Conservation (phyloP, 176 grass and related monocot genomes). For the Carex littledalei region DNA sequence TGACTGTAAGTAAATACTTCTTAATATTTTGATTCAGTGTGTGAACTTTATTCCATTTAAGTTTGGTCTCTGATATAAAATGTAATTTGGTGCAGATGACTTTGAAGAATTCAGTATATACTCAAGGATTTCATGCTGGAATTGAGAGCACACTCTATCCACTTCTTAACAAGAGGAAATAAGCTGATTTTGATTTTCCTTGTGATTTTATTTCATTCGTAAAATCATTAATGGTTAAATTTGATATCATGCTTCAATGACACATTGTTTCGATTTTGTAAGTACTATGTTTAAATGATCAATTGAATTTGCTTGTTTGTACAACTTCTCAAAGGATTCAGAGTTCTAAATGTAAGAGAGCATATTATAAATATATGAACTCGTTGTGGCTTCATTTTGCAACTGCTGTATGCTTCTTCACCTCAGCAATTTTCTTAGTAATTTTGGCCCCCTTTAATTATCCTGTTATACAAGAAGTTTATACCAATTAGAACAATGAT, state of each 20-base stretch:
- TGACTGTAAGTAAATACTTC: constrained; percentile 45
- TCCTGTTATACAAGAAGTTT: neutral
- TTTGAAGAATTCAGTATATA: constrained; percentile 65
- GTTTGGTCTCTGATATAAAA: neutral
- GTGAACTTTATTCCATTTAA: neutral
- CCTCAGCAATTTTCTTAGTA: neutral
- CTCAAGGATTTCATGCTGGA: constrained; percentile 51
- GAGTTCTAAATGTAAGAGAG: neutral
- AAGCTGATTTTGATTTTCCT: constrained; percentile 20
- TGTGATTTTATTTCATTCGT: neutral
- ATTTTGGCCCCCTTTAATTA: neutral
- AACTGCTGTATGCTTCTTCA: neutral
- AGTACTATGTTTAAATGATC: neutral
- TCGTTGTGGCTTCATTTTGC: neutral
- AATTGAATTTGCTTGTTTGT: neutral
- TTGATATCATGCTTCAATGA: neutral
- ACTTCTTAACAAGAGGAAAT: constrained; percentile 25
- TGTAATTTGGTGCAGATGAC: constrained; percentile 45
- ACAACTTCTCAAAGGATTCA: constrained; percentile 4
- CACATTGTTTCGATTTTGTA: constrained; percentile 5
- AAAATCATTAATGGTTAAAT: neutral
- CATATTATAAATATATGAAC: neutral
- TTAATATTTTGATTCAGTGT: neutral
- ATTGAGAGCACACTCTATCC: constrained; percentile 33
- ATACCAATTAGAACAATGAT: neutral